Evolutionary conservation across 2,329 filamentous ascomycete genomes (phyloP).

Genomic region (Fusarium sp.): DNA sequence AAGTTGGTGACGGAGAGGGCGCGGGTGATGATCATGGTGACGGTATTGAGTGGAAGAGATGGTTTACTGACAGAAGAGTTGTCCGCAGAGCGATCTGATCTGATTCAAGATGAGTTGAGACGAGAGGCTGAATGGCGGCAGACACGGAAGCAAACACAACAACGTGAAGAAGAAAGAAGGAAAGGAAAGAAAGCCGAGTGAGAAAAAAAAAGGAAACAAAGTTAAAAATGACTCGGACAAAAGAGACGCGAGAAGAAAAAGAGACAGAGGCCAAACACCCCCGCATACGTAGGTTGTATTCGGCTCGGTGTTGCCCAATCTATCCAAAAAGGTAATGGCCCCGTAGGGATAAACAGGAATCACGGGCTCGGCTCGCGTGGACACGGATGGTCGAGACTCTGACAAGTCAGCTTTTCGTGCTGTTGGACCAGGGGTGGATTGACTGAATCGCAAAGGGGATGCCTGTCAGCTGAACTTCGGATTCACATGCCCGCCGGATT

Average conservation of each 20-base stretch:
- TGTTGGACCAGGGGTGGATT: conserved; percentile 22
- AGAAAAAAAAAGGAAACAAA: conserved; percentile 16
- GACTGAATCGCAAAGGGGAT: conserved; percentile 15
- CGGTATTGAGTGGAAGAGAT: conserved; percentile 5
- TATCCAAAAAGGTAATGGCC: conserved; percentile 40
- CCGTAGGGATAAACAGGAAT: conserved; percentile 42
- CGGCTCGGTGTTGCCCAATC: conserved; percentile 37
- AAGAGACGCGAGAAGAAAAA: conserved; percentile 5
- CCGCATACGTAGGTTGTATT: conserved; percentile 34
- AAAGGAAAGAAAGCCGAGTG: conserved; percentile 14
- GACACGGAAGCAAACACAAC: conserved; percentile 24
- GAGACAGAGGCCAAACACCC: conserved; percentile 23
- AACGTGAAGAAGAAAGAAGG: conserved; percentile 5
- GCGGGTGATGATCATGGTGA: conserved; percentile 47
- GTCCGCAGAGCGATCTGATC: neutral
- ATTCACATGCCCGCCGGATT: conserved; percentile 38
- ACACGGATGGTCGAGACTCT: conserved; percentile 29
- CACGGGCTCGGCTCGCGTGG: conserved; percentile 19
- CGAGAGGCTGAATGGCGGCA: conserved; percentile 4
- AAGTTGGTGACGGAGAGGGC: conserved; percentile 64
- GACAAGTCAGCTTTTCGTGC: conserved; percentile 36
- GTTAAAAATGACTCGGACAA: conserved; percentile 16
- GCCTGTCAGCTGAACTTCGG: conserved; percentile 26
- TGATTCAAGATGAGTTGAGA: neutral
- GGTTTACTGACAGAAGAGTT: neutral